phyloP scores from a whole-genome alignment of 2,329 filamentous ascomycete genomes.

The Diaporthe capsici region DNA sequence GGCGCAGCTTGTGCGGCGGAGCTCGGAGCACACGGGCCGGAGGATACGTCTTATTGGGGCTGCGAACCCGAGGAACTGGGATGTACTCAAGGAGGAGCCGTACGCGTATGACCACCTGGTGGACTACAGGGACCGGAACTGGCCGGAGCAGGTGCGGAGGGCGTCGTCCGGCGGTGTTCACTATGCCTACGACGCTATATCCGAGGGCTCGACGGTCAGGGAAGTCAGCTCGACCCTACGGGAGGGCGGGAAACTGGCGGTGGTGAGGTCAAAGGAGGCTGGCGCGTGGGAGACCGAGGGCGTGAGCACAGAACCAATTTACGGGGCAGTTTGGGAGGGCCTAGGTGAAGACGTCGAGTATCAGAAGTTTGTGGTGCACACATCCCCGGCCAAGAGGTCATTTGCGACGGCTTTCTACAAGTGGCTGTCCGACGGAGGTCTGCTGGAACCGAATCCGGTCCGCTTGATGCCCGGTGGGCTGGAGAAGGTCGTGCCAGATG shows the following conservation, averaged over 20 bases:
- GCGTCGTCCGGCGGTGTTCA: conserved; percentile 51
- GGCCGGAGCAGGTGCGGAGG: conserved; percentile 50
- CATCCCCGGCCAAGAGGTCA: conserved; percentile 45
- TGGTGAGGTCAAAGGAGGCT: conserved; percentile 50
- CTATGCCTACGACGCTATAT: conserved; percentile 57
- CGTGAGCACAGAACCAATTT: conserved; percentile 51
- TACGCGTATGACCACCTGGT: conserved; percentile 56
- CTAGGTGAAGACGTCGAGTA: conserved; percentile 57
- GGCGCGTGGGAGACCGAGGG: conserved; percentile 48
- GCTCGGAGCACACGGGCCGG: conserved; percentile 34
- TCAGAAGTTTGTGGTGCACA: conserved; percentile 48
- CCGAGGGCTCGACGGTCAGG: conserved; percentile 54
- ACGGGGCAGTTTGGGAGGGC: conserved; percentile 59
- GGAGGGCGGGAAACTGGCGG: conserved; percentile 46
- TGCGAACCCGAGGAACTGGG: conserved; percentile 47
- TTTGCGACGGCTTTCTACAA: conserved; percentile 55
- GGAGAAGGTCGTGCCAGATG: conserved; percentile 47
- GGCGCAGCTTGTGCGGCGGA: conserved; percentile 48
- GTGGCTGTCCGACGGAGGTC: conserved; percentile 49
- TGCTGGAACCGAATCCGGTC: conserved; percentile 49
- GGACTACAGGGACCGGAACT: conserved; percentile 53
- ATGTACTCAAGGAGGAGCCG: conserved; percentile 49
- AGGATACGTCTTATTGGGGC: conserved; percentile 48
- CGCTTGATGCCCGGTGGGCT: conserved; percentile 52
- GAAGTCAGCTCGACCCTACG: conserved; percentile 48